Evolutionary conservation across 768 basidiomycete species (phyloP).

Genomic region (Pleurotus eryngii): DNA sequence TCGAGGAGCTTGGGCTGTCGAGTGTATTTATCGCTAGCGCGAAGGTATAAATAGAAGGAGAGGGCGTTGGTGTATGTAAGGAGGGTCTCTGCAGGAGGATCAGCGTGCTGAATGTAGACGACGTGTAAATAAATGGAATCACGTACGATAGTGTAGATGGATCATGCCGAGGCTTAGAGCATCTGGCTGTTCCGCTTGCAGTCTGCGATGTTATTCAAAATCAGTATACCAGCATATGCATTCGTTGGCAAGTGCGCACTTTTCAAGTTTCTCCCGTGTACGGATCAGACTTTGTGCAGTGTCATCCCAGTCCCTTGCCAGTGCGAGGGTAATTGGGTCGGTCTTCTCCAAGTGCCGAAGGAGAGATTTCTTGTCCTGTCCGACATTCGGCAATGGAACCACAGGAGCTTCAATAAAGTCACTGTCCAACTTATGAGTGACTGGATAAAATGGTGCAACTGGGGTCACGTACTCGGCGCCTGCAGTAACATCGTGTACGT

Average conservation of each 20-base stretch:
- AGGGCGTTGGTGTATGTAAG: constrained; percentile 88
- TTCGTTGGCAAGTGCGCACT: constrained; percentile 34
- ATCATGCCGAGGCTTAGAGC: constrained; percentile 64
- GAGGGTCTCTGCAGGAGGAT: constrained; percentile 65
- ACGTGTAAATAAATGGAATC: background rate
- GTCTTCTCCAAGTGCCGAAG: constrained; percentile 71
- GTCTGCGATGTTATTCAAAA: constrained; percentile 29
- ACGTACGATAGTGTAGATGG: constrained; percentile 87
- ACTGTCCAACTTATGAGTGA: constrained; percentile 19
- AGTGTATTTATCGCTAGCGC: constrained; percentile 62
- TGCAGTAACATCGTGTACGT: constrained; percentile 39
- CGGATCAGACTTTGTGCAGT: constrained; percentile 51
- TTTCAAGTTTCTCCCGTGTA: constrained; percentile 48
- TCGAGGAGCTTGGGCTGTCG: constrained; percentile 60
- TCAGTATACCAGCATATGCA: constrained; percentile 1
- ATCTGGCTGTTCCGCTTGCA: constrained; percentile 45
- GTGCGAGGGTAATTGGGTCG: constrained; percentile 73
- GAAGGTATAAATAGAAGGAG: constrained; percentile 90
- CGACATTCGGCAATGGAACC: constrained; percentile 29
- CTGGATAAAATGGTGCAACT: background rate
- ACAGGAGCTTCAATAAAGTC: constrained; percentile 36
- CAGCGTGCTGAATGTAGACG: background rate
- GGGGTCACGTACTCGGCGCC: constrained; percentile 29
- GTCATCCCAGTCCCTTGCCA: constrained; percentile 84
- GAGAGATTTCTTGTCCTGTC: constrained; percentile 53